Evolutionary conservation across 1,284 basidiomycete species (phyloP).

Genomic region (Agroathelia rolfsii): DNA sequence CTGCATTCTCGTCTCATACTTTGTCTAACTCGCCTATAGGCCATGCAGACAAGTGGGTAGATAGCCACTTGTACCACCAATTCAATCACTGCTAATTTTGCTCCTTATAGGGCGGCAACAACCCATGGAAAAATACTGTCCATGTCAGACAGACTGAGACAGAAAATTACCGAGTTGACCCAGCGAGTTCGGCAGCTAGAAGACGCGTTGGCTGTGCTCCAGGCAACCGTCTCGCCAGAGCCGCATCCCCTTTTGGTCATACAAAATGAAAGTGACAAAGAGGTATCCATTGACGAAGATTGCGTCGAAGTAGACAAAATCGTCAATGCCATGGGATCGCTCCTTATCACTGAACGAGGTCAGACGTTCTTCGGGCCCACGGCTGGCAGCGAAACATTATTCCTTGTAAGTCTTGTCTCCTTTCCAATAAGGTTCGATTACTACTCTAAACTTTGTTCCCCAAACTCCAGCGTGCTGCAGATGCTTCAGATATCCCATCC

Average conservation of each 20-base stretch:
- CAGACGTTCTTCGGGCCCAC: conserved; percentile 28
- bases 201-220: conserved; percentile 37
- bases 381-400: conserved; percentile 23
- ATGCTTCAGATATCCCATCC: neutral
- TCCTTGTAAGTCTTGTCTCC: conserved; percentile 19
- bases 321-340: conserved; percentile 17
- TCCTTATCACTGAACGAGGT: conserved; percentile 25
- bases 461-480: conserved; percentile 9
- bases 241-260: conserved; percentile 46
- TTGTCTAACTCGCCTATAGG: no score
- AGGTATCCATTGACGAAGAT: no score
- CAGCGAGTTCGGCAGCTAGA: conserved; percentile 34
- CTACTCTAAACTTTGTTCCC: neutral
- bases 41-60: conserved; percentile 9
- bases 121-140: no score
- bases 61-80: neutral
- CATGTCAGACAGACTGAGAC: conserved; percentile 1
- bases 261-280: no score
- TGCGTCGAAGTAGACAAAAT: conserved; percentile 7
- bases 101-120: no score
- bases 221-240: conserved; percentile 27
- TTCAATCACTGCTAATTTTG: conserved; percentile 4
- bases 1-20: no score
- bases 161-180: conserved; percentile 2
- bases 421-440: conserved; percentile 14